Percentiles rank a stretch among this genome's conserved stretches.
These are phyloP conservation scores for Leccinum barrowsii DNA, from an alignment of 768 basidiomycete species.

Conservation along the genomic window DNA sequence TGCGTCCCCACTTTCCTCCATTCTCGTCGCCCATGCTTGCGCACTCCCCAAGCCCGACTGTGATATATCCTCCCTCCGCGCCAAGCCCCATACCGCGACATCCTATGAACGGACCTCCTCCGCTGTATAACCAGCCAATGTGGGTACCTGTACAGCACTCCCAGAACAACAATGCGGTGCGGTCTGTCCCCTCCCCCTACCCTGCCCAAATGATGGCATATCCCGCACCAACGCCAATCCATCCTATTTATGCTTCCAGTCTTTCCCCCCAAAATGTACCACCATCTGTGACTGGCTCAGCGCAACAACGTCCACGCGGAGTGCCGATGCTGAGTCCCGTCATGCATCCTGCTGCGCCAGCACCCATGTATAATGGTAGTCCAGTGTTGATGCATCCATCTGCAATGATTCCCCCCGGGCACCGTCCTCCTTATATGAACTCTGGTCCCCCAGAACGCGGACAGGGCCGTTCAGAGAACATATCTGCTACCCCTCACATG, in stretches of 20 bases:
- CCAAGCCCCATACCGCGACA: constrained; percentile 66
- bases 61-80: constrained; percentile 62
- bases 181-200: constrained; percentile 58
- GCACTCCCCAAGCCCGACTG: constrained; percentile 63
- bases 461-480: constrained; percentile 47
- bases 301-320: constrained; percentile 43
- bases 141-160: constrained; percentile 56
- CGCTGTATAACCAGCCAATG: constrained; percentile 58
- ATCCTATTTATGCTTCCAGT: constrained; percentile 46
- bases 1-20: constrained; percentile 54
- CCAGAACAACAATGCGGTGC: constrained; percentile 52
- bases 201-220: constrained; percentile 64
- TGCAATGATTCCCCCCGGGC: constrained; percentile 35
- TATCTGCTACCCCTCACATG: constrained; percentile 37
- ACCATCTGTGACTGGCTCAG: constrained; percentile 26
- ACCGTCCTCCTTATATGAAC: constrained; percentile 37
- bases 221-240: constrained; percentile 46
- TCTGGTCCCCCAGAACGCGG: constrained; percentile 50
- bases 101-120: constrained; percentile 58
- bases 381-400: constrained; percentile 63
- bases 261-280: constrained; percentile 38
- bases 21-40: constrained; percentile 72
- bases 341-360: constrained; percentile 53
- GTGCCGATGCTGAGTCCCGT: constrained; percentile 71
- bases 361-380: constrained; percentile 61